Evolutionary conservation across 495 filamentous ascomycete species (phyloP), one percentile per base, ranked within the genome.

Genomic region (Aspergillus carlsbadensis): DNA sequence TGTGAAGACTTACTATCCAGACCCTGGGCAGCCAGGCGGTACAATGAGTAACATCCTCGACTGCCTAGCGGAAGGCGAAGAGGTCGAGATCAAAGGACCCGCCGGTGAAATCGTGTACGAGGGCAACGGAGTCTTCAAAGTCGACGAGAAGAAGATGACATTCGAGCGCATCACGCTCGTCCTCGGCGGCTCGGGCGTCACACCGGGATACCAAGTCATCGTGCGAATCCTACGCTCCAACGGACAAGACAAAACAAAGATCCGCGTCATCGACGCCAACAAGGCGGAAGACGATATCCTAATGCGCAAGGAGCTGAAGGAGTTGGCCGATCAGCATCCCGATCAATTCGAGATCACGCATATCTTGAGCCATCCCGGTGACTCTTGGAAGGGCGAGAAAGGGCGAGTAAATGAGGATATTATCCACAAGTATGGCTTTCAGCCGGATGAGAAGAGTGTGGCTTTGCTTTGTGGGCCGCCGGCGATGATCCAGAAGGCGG

Each of bases 71-170:
- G 43, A 71, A 11, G 70, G 71, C 24, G 70, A 75, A 48, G 54
- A 65, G 11, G 64, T 78, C n/a, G 67, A 75, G 31, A 64, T 78
- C 40, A 71, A 74, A 26, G 77, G 78, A 0, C 76, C 78, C 7
- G 70, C 74, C 15, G 76, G 77, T 14, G 69, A 66, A 10, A 75
- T 78, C 63, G 57, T 63, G 7, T 75, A 78, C 34, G 52, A 51
- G 7, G 69, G 63, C 4, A 57, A 65, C 15, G 62, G 63, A 15
- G 50, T 57, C 24, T 60, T 65, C 17, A 54, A 75, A 22, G 42
- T 65, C 31, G 60, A 63, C 34, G 41, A 56, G 1, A 63, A 45
- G 21, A 35, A 57, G 29, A 43, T 37, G 37, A 34, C 15, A 1
- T 66, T 63, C 17, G 48, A 54, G 11, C 42, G 41, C 0, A 15